phyloP scores from a whole-genome alignment of 2,329 filamentous ascomycete species.

The Verticillium alfalfae region DNA sequence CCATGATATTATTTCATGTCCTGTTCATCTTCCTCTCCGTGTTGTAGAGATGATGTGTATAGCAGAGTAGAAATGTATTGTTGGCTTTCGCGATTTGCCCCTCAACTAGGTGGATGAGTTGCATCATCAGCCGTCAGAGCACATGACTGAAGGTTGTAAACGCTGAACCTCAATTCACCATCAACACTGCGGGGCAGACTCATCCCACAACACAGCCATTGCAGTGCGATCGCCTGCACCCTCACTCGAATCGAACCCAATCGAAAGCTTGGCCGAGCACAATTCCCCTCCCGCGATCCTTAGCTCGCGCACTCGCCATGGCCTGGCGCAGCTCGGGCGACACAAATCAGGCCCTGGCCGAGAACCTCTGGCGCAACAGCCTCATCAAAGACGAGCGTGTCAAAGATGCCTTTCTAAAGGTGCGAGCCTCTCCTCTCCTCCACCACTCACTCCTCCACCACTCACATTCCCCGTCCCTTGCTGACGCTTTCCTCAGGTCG shows the following conservation, averaged over 20 bases:
- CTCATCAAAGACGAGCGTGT: slow-evolving; percentile 70
- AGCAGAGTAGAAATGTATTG: too few species aligned
- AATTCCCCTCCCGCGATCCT: background rate
- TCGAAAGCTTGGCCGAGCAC: background rate
- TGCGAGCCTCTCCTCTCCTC: slow-evolving; percentile 26
- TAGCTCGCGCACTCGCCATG: slow-evolving; percentile 49
- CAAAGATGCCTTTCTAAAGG: slow-evolving; percentile 73
- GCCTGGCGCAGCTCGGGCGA: slow-evolving; percentile 81
- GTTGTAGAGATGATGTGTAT: too few species aligned
- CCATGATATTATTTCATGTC: background rate
- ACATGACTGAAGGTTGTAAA: background rate
- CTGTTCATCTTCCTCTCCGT: too few species aligned
- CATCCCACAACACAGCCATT: background rate
- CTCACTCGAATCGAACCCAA: background rate
- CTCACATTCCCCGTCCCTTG: background rate
- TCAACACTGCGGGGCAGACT: background rate
- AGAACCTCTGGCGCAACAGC: slow-evolving; percentile 66
- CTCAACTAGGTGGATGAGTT: background rate
- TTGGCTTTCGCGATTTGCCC: background rate
- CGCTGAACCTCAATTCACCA: background rate
- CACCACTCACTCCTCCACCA: background rate
- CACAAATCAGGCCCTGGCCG: slow-evolving; percentile 69
- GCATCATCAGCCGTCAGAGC: background rate
- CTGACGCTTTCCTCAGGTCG: slow-evolving; percentile 52
- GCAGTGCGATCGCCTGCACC: too few species aligned